These are phyloP conservation scores for Bruguiera parviflora DNA, from an alignment of 345 rosid species.

Conservation along the genomic window DNA sequence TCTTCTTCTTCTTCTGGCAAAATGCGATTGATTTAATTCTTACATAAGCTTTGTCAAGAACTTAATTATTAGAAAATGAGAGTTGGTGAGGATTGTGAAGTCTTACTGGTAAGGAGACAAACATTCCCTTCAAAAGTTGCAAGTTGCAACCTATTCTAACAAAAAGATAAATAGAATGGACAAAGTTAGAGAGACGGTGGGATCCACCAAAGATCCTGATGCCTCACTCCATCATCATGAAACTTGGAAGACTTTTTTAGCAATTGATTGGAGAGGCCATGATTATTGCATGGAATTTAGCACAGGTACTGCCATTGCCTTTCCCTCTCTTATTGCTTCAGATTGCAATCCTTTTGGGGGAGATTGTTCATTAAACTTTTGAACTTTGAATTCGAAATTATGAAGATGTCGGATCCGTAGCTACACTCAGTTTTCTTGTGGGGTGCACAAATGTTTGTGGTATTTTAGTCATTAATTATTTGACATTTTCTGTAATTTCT, in stretches of 20 bases:
- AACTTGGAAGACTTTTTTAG: slow-evolving; percentile 45
- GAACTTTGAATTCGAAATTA: slow-evolving; percentile 37
- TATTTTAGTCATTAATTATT: no score
- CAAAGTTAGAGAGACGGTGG: slow-evolving; percentile 41
- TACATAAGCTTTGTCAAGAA: no score
- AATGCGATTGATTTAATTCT: no score
- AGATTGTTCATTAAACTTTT: slow-evolving; percentile 45
- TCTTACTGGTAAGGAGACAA: slow-evolving; percentile 18
- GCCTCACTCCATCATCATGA: slow-evolving; percentile 79
- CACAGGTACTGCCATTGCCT: slow-evolving; percentile 30
- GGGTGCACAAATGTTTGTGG: no score
- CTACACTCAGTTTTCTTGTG: background rate
- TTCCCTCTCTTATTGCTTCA: slow-evolving; percentile 44
- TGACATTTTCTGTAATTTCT: no score
- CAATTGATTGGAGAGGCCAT: slow-evolving; percentile 71
- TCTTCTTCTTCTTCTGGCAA: no score
- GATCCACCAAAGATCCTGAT: slow-evolving; percentile 55
- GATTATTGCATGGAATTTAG: slow-evolving; percentile 94
- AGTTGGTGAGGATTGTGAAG: slow-evolving; percentile 48
- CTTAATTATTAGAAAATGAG: no score
- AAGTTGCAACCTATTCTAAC: background rate
- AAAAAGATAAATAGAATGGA: background rate
- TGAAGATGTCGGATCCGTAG: slow-evolving; percentile 49
- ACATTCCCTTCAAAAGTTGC: no score
- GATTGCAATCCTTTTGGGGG: slow-evolving; percentile 26